Percentiles rank a stretch among this genome's conserved stretches.
Conservation (phyloP, 129 eudicot genomes). For the Tanacetum coccineum region DNA sequence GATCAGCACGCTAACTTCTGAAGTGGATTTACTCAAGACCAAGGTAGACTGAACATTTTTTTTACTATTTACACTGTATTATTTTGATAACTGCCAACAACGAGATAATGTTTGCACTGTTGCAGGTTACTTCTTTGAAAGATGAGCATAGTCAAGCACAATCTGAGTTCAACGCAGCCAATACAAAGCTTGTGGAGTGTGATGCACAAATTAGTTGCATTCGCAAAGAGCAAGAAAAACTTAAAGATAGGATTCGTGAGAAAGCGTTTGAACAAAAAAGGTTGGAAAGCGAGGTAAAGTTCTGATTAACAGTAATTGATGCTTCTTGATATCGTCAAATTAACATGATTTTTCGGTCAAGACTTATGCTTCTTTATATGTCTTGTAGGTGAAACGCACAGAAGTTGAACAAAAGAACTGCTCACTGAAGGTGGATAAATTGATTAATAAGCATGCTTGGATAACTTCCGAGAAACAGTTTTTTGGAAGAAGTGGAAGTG, state of each 20-base stretch:
- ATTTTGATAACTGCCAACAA: too few species aligned
- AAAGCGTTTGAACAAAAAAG: constrained; percentile 69
- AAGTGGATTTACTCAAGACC: constrained; percentile 56
- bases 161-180: constrained; percentile 67
- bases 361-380: background rate
- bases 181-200: constrained; percentile 70
- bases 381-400: constrained; percentile 74
- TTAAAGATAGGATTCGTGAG: constrained; percentile 63
- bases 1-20: constrained; percentile 48
- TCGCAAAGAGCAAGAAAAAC: constrained; percentile 70
- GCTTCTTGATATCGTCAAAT: background rate
- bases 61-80: too few species aligned
- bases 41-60: too few species aligned
- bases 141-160: constrained; percentile 53
- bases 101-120: too few species aligned
- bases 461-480: constrained; percentile 87
- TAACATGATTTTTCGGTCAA: background rate
- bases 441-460: constrained; percentile 84
- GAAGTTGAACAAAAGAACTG: constrained; percentile 89
- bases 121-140: constrained; percentile 3
- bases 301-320: background rate
- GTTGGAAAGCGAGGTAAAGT: constrained; percentile 80
- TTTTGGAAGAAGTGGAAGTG: constrained; percentile 86
- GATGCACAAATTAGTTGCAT: constrained; percentile 72
- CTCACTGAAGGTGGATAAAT: constrained; percentile 65